A percentile compares a stretch with the other conserved stretches of the same genome.
These are phyloP conservation scores for Ailanthus altissimus DNA, from an alignment of 345 rosid species.

Conservation along the genomic window DNA sequence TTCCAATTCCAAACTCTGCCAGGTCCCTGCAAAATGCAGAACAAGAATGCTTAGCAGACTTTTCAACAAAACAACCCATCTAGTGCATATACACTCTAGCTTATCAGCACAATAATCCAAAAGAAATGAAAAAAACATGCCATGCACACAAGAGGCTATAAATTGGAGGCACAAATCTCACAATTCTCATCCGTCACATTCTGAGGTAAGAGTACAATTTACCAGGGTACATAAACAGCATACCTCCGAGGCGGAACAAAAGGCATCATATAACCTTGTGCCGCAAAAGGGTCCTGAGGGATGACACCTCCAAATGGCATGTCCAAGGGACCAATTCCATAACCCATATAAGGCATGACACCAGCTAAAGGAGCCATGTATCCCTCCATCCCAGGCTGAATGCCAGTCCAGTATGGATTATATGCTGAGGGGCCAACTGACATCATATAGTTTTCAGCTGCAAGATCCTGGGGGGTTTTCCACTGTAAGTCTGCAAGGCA, in stretches of 20 bases:
- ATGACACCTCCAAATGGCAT: conserved; percentile 58
- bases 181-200: not conserved
- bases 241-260: conserved; percentile 64
- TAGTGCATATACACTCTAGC: not conserved
- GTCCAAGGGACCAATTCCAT: conserved; percentile 61
- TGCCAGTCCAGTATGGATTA: conserved; percentile 76
- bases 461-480: conserved; percentile 64
- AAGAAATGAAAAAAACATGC: conserved; percentile 4
- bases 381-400: conserved; percentile 78
- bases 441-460: conserved; percentile 84
- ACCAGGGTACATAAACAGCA: not conserved
- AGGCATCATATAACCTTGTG: conserved; percentile 67
- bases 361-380: conserved; percentile 52
- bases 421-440: conserved; percentile 63
- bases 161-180: not conserved
- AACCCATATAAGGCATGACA: conserved; percentile 64
- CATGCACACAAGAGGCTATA: not conserved
- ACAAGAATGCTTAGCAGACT: not conserved
- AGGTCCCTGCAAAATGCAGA: conserved; percentile 59
- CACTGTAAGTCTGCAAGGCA: conserved; percentile 63
- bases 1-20: conserved; percentile 77
- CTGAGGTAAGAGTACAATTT: conserved; percentile 2
- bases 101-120: conserved; percentile 2
- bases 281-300: conserved; percentile 64
- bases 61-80: not conserved